phyloP scores from a whole-genome alignment of 2,329 filamentous ascomycete genomes.

The Monosporascus sp. region DNA sequence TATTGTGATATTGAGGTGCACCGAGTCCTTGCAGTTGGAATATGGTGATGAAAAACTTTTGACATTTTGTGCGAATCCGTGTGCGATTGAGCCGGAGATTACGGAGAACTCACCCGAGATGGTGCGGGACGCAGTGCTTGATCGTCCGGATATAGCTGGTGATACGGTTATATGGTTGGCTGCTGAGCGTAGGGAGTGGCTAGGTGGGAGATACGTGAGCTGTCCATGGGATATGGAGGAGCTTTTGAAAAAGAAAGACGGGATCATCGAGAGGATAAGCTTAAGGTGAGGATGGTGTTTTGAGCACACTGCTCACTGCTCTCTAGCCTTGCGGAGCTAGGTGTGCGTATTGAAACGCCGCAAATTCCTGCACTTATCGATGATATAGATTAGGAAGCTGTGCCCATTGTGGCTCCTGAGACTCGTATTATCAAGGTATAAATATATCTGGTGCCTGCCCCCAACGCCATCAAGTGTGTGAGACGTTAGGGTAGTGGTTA shows the following conservation, averaged over 20 bases:
- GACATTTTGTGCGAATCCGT: conserved; percentile 15
- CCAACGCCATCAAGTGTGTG: no score
- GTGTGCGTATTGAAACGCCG: no score
- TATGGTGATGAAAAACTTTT: conserved; percentile 11
- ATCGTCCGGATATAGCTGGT: conserved; percentile 16
- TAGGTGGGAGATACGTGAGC: conserved; percentile 30
- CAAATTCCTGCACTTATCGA: no score
- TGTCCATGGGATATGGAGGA: conserved; percentile 34
- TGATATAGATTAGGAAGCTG: no score
- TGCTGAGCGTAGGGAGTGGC: conserved; percentile 30
- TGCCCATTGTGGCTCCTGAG: no score
- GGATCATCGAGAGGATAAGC: conserved; percentile 29
- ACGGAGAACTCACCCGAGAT: conserved; percentile 10
- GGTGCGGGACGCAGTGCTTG: conserved; percentile 8
- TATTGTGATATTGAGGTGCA: conserved; percentile 4
- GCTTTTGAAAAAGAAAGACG: conserved; percentile 25
- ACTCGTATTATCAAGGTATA: no score
- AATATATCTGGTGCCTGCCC: no score
- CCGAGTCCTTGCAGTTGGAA: conserved; percentile 15
- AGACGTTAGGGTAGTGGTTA: no score
- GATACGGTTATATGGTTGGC: conserved; percentile 25
- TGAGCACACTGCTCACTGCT: no score
- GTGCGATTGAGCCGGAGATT: conserved; percentile 14
- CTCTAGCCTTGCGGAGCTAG: no score
- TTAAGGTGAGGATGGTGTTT: conserved; percentile 27